Base-by-base conservation (phyloP, 2,329 filamentous ascomycete species). In the Neopestalotiopsis rosae region DNA sequence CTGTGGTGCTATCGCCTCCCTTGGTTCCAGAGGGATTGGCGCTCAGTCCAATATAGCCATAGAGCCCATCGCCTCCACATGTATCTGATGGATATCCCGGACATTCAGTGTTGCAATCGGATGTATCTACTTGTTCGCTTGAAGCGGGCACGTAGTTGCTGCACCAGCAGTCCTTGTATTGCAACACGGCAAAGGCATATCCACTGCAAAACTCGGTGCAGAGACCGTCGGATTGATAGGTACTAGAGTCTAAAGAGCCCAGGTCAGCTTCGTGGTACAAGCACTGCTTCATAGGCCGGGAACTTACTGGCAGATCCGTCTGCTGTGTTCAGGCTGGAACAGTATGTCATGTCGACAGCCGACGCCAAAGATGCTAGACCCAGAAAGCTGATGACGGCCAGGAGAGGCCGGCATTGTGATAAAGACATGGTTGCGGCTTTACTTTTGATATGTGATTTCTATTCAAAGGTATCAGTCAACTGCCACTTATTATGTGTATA, bases 81-180 rank as follows among this genome's bases (percentile, higher is more conserved):
- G 83, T 79, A 71, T 95, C 91, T 1, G 66, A 42, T 0, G 88
- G 88, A 76, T 87, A 95, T n/a, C 92, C 93, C 9, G 92, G 91
- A 73, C 93, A 95, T 17, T 79, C 65, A 0, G 78, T 78, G 72
- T 85, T 79, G 80, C 93, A 95, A 28, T 85, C 74, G 42, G 71
- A 72, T 1, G 80, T 78, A 28, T 81, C 75, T 65, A 84, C 81
- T 67, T 83, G 77, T 40, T 76, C 78, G 24, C 75, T 76, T 40
- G 81, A 71, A 64, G 82, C 82, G 9, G 93, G 93, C 2, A 85
- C 84, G 74, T 90, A 90, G 77, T 94, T 87, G 49, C 91, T 91
- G 78, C 93, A 95, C 92, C 92, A 95, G 77, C 93, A 95, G 65
- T 85, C 79, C 40, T 88, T 82, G 17, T 80, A 85, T 73, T 93